Evolutionary conservation across 2,329 filamentous ascomycete species (phyloP), one percentile per base, ranked within the genome.

Genomic region (Alternaria arbusti): DNA sequence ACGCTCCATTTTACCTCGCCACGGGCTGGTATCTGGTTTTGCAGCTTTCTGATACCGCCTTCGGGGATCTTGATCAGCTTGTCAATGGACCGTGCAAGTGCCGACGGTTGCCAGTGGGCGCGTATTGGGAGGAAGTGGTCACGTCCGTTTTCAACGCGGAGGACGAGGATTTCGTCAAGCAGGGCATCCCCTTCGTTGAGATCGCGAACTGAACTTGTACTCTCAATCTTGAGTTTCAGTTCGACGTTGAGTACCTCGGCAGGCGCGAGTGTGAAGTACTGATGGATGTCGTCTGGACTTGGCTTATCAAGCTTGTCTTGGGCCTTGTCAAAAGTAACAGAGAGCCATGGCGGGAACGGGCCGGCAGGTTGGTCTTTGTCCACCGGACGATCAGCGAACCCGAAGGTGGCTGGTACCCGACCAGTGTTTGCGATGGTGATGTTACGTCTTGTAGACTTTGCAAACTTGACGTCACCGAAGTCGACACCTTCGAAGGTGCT

Each of bases 351-450:
- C 1, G 89, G 86, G 3, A 84, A 80, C 6, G 82, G 74, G 2
- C 82, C 82, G 78, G 73, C 52, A 60, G 68, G 70, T 74, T 80
- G 78, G 20, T 80, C 82, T 36, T 81, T 71, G 81, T 84, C 82
- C 1, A 82, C 82, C 3, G 91, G 90, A 66, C 89, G 89, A 62
- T 93, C 90, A 1, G 94, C 88, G 76, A 99, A 97, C 2, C 86
- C 87, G 73, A 97, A 91, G 0, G 85, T 91, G 0, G 96, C 94
- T 3, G 89, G 80, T 0, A 96, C 93, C 26, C 93, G 87, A 3
- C 96, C 91, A 0, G 96, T 99, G 71, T 99, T 99, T 25, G 96
- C 96, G 59, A 99, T 88, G 0, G 94, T 98, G 46, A 98, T 78
- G 4, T 85, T 87, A 5, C 90, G 86, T 9, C 84, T 85, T 69